Evolutionary conservation across 1,139 yeast genomes (phyloP).

Genomic region (Pichia sp.): DNA sequence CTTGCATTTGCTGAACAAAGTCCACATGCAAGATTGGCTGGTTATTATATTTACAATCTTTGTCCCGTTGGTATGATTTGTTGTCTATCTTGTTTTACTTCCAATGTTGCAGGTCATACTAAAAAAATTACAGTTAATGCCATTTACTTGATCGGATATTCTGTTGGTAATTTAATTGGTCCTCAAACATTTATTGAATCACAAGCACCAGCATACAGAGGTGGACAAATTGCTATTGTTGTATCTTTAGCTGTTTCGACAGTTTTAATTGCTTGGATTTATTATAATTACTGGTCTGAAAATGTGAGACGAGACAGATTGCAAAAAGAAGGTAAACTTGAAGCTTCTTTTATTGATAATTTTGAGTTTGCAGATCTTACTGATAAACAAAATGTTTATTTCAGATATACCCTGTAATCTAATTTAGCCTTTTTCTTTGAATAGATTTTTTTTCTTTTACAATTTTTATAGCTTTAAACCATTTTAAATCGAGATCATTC

Average conservation of each 20-base stretch:
- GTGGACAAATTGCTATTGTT: not conserved
- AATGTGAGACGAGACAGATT: not conserved
- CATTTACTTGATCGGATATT: conserved; percentile 35
- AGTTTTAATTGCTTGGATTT: not conserved
- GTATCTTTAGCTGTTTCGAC: not conserved
- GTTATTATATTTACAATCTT: not conserved
- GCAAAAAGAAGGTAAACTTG: not conserved
- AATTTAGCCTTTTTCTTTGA: not conserved
- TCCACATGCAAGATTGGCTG: not conserved
- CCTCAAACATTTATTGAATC: not conserved
- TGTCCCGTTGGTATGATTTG: not conserved
- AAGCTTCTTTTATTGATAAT: not conserved
- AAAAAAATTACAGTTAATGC: conserved; percentile 37
- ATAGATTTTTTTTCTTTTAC: not conserved
- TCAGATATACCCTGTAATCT: not conserved
- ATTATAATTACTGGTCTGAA: not conserved
- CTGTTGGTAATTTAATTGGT: not conserved
- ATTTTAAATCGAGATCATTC: not conserved
- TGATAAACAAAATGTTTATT: not conserved
- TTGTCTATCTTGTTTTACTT: conserved; percentile 30
- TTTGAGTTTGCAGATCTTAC: not conserved
- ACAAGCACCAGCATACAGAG: not conserved
- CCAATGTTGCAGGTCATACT: conserved; percentile 36
- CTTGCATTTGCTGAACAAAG: not conserved
- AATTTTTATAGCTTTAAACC: not conserved